phyloP scores from a whole-genome alignment of 1,139 yeast genomes.

The Saccharomycopsis phalli region DNA sequence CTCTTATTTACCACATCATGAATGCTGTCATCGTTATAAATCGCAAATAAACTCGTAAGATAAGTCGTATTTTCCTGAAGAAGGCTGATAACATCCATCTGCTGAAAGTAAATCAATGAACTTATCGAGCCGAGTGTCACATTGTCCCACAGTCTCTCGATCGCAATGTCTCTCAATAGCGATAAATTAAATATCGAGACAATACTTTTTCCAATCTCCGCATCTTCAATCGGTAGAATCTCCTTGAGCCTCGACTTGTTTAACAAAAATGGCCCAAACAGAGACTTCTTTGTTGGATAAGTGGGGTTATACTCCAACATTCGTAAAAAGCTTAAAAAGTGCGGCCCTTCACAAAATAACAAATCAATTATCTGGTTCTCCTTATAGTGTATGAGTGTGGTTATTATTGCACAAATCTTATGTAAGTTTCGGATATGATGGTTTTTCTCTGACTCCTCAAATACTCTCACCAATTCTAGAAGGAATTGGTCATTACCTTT shows the following conservation, averaged over 20 bases:
- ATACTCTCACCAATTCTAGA: slow-evolving; percentile 40
- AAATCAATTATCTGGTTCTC: slow-evolving; percentile 62
- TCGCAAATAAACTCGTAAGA: slow-evolving; percentile 37
- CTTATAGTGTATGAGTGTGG: slow-evolving; percentile 59
- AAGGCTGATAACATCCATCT: slow-evolving; percentile 59
- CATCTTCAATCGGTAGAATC: slow-evolving; percentile 55
- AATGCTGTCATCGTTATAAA: slow-evolving; percentile 14
- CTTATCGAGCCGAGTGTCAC: slow-evolving; percentile 57
- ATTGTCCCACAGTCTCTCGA: slow-evolving; percentile 78
- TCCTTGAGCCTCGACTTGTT: slow-evolving; percentile 59
- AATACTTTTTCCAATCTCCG: slow-evolving; percentile 44
- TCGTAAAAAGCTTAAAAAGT: slow-evolving; percentile 45
- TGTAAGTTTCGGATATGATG: slow-evolving; percentile 48
- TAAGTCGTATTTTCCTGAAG: slow-evolving; percentile 48
- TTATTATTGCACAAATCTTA: slow-evolving; percentile 61
- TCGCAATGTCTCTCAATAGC: slow-evolving; percentile 76
- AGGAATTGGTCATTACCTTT: slow-evolving; percentile 43
- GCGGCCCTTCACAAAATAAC: slow-evolving; percentile 46
- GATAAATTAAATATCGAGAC: slow-evolving; percentile 69
- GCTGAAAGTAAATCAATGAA: slow-evolving; percentile 59
- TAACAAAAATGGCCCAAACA: slow-evolving; percentile 57
- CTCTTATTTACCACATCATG: slow-evolving; percentile 29
- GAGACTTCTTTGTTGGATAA: slow-evolving; percentile 68
- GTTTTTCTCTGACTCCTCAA: slow-evolving; percentile 45
- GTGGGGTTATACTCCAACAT: slow-evolving; percentile 91